phyloP scores from a whole-genome alignment of 805 yeast species.

The Schwanniomyces sp. region DNA sequence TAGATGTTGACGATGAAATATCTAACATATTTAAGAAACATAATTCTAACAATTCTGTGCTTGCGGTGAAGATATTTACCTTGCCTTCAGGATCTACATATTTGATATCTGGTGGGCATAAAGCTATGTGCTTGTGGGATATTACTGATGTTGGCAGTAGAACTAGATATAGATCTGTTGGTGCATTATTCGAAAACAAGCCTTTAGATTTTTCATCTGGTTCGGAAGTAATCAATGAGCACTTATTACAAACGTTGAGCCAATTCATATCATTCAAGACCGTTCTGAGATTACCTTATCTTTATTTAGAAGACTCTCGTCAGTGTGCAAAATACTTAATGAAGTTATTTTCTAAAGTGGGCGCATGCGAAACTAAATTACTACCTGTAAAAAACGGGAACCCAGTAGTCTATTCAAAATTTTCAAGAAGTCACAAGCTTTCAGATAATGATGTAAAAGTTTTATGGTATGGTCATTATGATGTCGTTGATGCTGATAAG shows the following conservation, averaged over 20 bases:
- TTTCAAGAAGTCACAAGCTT: constrained; percentile 43
- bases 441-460: constrained; percentile 34
- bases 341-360: constrained; percentile 61
- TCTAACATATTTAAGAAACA: constrained; percentile 8
- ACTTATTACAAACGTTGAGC: constrained; percentile 60
- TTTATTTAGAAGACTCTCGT: constrained; percentile 74
- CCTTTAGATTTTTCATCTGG: not conserved
- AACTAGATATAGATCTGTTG: not conserved
- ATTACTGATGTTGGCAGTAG: constrained; percentile 24
- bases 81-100: constrained; percentile 38
- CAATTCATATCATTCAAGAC: constrained; percentile 70
- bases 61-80: constrained; percentile 53
- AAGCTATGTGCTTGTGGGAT: constrained; percentile 74
- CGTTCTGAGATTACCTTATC: constrained; percentile 71
- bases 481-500: constrained; percentile 79
- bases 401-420: constrained; percentile 80
- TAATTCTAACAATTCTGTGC: constrained; percentile 46
- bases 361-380: constrained; percentile 65
- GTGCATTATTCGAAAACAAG: not conserved
- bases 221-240: constrained; percentile 51
- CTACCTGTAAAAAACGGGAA: constrained; percentile 77
- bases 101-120: constrained; percentile 71
- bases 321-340: constrained; percentile 79
- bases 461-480: constrained; percentile 95
- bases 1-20: constrained; percentile 9